Evolutionary conservation across 2,329 filamentous ascomycete genomes (phyloP).

Genomic region (Sporothrix brunneoviolacea): DNA sequence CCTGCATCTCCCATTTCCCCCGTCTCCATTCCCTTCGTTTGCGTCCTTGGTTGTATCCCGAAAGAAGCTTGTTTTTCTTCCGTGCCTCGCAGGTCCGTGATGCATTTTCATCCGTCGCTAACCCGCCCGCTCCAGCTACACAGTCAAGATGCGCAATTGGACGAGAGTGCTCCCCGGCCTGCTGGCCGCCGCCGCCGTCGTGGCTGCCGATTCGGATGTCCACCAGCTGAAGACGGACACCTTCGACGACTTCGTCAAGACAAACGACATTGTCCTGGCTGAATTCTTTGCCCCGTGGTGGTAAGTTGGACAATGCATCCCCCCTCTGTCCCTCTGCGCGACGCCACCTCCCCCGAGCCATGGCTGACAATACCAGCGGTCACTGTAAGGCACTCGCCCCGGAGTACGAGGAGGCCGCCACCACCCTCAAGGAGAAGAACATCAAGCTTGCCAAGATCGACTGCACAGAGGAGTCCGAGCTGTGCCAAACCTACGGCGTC

Average conservation of each 20-base stretch:
- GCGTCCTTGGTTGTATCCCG: no score
- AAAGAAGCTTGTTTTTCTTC: neutral
- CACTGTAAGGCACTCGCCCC: slow-evolving; percentile 98
- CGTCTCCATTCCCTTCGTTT: no score
- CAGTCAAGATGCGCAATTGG: slow-evolving; percentile 37
- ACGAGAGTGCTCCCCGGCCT: slow-evolving; percentile 40
- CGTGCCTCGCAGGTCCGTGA: neutral
- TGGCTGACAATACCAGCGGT: slow-evolving; percentile 54
- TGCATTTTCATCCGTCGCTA: neutral
- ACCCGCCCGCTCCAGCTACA: neutral
- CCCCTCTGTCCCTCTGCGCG: no score
- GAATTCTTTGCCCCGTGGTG: slow-evolving; percentile 50
- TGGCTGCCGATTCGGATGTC: slow-evolving; percentile 66
- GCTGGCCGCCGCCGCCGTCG: slow-evolving; percentile 33
- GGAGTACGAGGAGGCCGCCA: slow-evolving; percentile 84
- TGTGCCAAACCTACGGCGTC: slow-evolving; percentile 84
- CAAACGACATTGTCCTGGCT: slow-evolving; percentile 82
- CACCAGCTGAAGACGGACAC: slow-evolving; percentile 75
- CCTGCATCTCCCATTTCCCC: no score
- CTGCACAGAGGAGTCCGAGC: slow-evolving; percentile 88
- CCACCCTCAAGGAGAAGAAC: slow-evolving; percentile 78
- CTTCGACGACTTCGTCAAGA: slow-evolving; percentile 79
- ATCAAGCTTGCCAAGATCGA: slow-evolving; percentile 83
- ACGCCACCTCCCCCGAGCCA: no score
- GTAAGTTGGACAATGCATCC: slow-evolving; percentile 57